Base-by-base conservation (phyloP, 805 yeast genomes). In the Saturnispora ahearnii region DNA sequence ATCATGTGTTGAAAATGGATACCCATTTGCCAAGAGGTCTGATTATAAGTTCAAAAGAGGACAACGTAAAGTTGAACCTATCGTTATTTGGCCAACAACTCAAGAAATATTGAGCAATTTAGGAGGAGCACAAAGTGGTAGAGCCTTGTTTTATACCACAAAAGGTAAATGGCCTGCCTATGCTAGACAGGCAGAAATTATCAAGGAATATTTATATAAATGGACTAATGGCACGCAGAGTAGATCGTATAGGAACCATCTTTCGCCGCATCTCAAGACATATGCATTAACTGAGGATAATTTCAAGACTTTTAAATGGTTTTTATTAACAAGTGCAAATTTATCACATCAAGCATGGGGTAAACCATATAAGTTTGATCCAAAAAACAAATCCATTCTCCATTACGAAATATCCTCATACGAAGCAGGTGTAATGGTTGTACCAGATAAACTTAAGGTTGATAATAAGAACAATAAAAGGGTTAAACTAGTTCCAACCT, bases 301-400 rank as follows among this genome's bases (percentile, higher is more conserved):
- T 45, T 77, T 74, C 62, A 57, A 64, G 33, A 66, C 77, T 2
- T 60, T 84, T 5, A 73, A 77, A 46, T 87, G 95, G 95, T 73
- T 81, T 18, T 62, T 84, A 5, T 70, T 84, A 60, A 84, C 93
- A 0, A 82, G 89, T 44, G 84, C 87, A 31, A 87, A 87, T 59
- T 59, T 86, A 38, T 82, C 90, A 31, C 77, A 77, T 49, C 84
- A 79, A 52, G 96, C 95, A 1, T 87, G 96, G 96, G 96, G 96
- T 0, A 65, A 60, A 5, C 66, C 68, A 13, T 56, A 61, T 37
- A 55, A 50, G 31, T 41, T 44, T 15, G 45, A 48, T 29, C 28
- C 22, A 30, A 54, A 12, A 13, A 46, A 41, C 15, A 26, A 26
- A 10, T 37, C 44, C 15, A 37, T 53, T 12, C 68, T 72, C n/a